Evolutionary conservation across 2,329 filamentous ascomycete species (phyloP), one percentile per base, ranked within the genome.

Genomic region (Metarhizium sp.): DNA sequence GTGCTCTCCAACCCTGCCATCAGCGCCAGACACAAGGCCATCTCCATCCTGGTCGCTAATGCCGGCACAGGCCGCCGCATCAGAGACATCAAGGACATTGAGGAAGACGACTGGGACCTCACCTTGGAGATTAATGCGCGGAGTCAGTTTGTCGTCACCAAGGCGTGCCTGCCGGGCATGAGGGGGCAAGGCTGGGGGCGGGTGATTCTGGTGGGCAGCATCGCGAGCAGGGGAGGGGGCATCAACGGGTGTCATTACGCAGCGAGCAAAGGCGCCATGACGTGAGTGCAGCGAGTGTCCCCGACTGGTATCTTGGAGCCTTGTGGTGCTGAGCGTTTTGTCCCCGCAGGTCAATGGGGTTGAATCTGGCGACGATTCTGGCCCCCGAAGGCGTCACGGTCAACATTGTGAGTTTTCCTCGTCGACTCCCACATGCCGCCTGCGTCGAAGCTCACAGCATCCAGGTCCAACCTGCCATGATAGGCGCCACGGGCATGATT

Each of bases 231-330:
- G 18, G 68, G 68, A 2, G 67, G 68, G 0, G 68, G 68, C 0
- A 63, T 70, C 14, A 70, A 70, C 25, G 68, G 68, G 3, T 70
- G 68, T 2, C 68, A 69, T 16, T 70, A 70, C n/a, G 66, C 67
- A 3, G 66, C 68, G 4, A 64, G 67, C 2, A 70, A 70, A 52
- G 67, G 68, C 14, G 67, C 67, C 16, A 53, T 67, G 2, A 61
- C 57, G 61, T 64, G 38, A 38, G 51, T 36, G 11, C 11, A 32
- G n/a, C 50, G 2, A 25, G 25, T 25, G 25, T 25, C 25, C 25
- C 25, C 1, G 25, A 25, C 25, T 25, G 25, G 25, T 25, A 25
- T 25, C 25, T 25, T 25, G 25, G 25, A 25, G 25, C 25, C 25
- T 52, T 6, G 50, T 5, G 8, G 32, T 32, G 54, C 32, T 29